A percentile compares a stretch with the other conserved stretches of the same genome.
phyloP scores from a whole-genome alignment of 805 yeast species.

The Yamadazyma insecticola region DNA sequence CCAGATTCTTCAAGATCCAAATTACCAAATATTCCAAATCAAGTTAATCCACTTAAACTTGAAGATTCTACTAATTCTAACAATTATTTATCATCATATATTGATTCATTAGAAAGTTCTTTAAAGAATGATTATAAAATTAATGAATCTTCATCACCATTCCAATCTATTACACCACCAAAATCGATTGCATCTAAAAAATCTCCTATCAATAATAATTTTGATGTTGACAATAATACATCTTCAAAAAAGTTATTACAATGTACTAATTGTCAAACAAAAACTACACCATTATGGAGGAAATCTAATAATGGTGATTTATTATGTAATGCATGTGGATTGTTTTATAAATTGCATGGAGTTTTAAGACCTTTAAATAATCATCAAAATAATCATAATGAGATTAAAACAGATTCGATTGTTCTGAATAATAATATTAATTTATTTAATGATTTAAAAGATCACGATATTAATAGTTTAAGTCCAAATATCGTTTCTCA shows the following conservation, averaged over 20 bases:
- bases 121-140: constrained; percentile 23
- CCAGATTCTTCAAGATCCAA: no score
- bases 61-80: no score
- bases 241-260: constrained; percentile 20
- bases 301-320: constrained; percentile 38
- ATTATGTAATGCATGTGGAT: constrained; percentile 43
- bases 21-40: no score
- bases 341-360: constrained; percentile 42
- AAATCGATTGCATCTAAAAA: constrained; percentile 9
- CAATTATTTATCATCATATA: constrained; percentile 33
- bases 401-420: constrained; percentile 15
- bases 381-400: no score
- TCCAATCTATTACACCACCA: constrained; percentile 12
- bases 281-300: constrained; percentile 43
- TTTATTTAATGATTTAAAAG: constrained; percentile 16
- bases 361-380: constrained; percentile 37
- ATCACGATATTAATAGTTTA: constrained; percentile 3
- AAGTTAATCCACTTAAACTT: no score
- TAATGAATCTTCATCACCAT: constrained; percentile 2
- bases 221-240: no score
- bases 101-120: constrained; percentile 34
- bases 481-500: background rate
- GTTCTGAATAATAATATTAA: constrained; percentile 22
- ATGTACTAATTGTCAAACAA: constrained; percentile 41
- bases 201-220: constrained; percentile 6